Conservation (phyloP, 1,284 basidiomycete species). For the Marasmius oreades region DNA sequence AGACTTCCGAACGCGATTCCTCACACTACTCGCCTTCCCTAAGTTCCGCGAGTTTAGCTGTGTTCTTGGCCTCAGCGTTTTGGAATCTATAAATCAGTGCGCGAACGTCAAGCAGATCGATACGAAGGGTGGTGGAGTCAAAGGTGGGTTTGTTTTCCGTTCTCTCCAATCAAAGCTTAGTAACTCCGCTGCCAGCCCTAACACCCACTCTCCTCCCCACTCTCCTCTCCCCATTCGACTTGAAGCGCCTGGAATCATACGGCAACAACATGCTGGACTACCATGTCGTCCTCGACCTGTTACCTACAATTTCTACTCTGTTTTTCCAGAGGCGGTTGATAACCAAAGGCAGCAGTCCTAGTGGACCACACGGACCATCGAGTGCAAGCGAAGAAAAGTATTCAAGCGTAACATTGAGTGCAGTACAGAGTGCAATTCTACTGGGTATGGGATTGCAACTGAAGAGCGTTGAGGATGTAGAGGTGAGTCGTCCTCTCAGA, state of each 20-base stretch:
- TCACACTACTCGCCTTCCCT: slow-evolving; percentile 81
- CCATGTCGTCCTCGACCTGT: slow-evolving; percentile 91
- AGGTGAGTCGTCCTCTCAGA: slow-evolving; percentile 48
- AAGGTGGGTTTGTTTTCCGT: slow-evolving; percentile 39
- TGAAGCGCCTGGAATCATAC: slow-evolving; percentile 95
- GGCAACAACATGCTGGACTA: slow-evolving; percentile 96
- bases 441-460: slow-evolving; percentile 90
- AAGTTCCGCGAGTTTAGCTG: slow-evolving; percentile 93
- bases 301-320: slow-evolving; percentile 77
- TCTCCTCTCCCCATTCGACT: slow-evolving; percentile 87
- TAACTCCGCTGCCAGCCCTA: no score
- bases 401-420: slow-evolving; percentile 55
- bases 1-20: slow-evolving; percentile 94
- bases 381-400: slow-evolving; percentile 21
- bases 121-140: slow-evolving; percentile 31
- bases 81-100: slow-evolving; percentile 73
- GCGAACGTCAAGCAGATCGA: slow-evolving; percentile 57
- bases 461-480: slow-evolving; percentile 88
- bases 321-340: slow-evolving; percentile 86
- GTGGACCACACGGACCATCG: not conserved
- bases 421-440: slow-evolving; percentile 86
- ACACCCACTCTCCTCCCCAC: slow-evolving; percentile 69
- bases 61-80: slow-evolving; percentile 81
- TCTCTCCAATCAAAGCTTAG: no score
- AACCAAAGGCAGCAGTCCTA: not conserved